A percentile compares a stretch with the other conserved stretches of the same genome.
These are phyloP conservation scores for Kwoniella europaea DNA, from an alignment of 768 basidiomycete species.

Conservation along the genomic window DNA sequence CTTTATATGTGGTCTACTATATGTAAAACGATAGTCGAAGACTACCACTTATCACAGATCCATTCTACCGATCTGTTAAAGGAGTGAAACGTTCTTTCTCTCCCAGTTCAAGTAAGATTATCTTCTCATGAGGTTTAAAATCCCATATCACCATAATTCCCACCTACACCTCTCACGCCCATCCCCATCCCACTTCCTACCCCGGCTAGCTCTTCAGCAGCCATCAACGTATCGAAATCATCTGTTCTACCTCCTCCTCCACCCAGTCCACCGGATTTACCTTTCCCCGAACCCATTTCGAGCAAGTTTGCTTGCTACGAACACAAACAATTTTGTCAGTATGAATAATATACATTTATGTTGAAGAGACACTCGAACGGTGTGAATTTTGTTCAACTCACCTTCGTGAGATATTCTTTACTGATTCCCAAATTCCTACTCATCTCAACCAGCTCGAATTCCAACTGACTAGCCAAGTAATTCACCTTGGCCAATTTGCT, in stretches of 20 bases:
- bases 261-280: neutral
- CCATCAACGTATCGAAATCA: slow-evolving; percentile 31
- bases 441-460: slow-evolving; percentile 26
- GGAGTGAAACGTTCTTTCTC: no score
- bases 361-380: no score
- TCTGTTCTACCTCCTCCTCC: slow-evolving; percentile 17
- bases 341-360: no score
- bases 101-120: no score
- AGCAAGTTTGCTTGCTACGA: slow-evolving; percentile 28
- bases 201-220: slow-evolving; percentile 20
- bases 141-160: slow-evolving; percentile 28
- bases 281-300: slow-evolving; percentile 14
- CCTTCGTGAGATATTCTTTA: slow-evolving; percentile 42
- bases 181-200: neutral
- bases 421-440: slow-evolving; percentile 30
- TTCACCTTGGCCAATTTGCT: slow-evolving; percentile 24
- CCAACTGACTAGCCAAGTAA: slow-evolving; percentile 22
- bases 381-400: slow-evolving; percentile 15
- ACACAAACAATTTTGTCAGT: neutral
- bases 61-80: no score
- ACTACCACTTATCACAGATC: no score
- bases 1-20: no score
- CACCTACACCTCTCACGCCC: slow-evolving; percentile 18
- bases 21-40: no score
- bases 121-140: slow-evolving; percentile 8